These are phyloP conservation scores for Podospora tetraspora DNA, from an alignment of 495 filamentous ascomycete genomes.

Conservation along the genomic window DNA sequence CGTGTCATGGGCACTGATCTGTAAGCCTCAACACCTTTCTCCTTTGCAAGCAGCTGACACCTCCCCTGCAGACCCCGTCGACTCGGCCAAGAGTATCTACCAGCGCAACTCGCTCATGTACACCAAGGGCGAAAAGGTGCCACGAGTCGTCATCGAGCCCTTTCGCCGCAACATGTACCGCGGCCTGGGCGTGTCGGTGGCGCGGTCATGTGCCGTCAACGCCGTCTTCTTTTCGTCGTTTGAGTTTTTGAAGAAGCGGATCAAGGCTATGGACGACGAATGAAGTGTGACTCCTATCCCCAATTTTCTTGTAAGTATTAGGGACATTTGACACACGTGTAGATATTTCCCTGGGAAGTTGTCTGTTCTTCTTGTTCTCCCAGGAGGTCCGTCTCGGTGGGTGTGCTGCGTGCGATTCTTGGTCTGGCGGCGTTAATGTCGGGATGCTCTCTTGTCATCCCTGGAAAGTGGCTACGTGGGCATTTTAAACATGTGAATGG, in stretches of 20 bases:
- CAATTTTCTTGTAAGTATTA: neutral
- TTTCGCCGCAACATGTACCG: constrained; percentile 68
- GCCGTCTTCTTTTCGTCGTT: constrained; percentile 76
- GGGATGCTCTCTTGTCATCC: neutral
- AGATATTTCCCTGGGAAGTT: neutral
- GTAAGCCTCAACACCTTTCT: constrained; percentile 28
- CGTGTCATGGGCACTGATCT: constrained; percentile 75
- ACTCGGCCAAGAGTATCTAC: constrained; percentile 78
- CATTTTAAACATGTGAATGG: neutral
- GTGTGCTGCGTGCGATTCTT: neutral
- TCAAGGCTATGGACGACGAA: constrained; percentile 52
- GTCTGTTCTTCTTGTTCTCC: neutral
- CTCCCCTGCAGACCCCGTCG: constrained; percentile 56
- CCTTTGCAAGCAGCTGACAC: neutral
- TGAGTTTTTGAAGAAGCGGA: constrained; percentile 67
- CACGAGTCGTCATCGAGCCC: constrained; percentile 62
- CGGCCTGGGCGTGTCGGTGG: constrained; percentile 75
- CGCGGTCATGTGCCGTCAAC: constrained; percentile 65
- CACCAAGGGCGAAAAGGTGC: constrained; percentile 51
- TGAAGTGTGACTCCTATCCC: neutral
- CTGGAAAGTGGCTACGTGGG: neutral
- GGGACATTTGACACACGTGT: neutral
- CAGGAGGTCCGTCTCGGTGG: neutral
- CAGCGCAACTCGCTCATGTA: constrained; percentile 73
- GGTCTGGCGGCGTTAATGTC: neutral